A percentile compares a stretch with the other conserved stretches of the same genome.
phyloP scores from a whole-genome alignment of 2,329 filamentous ascomycete genomes.

The Penicillium sp. region DNA sequence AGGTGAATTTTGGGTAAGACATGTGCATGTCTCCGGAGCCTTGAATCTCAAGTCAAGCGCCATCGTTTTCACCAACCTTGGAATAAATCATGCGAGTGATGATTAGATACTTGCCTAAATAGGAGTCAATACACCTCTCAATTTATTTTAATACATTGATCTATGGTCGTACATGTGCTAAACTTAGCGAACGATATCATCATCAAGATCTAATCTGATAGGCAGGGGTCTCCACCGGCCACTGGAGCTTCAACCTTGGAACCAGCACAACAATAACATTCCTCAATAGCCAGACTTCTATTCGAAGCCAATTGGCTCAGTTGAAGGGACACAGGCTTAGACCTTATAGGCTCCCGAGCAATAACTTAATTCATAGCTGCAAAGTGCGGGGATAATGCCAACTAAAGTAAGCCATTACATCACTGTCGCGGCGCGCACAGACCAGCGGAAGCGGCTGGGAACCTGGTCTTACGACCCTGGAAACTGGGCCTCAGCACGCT shows the following conservation, averaged over 20 bases:
- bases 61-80: no score
- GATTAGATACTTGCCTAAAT: no score
- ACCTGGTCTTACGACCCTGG: conserved; percentile 16
- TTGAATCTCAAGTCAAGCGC: no score
- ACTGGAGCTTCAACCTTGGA: not conserved
- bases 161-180: not conserved
- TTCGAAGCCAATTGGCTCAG: not conserved
- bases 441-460: conserved; percentile 16
- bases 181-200: not conserved
- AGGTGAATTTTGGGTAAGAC: no score
- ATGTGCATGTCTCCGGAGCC: no score
- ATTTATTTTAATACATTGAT: not conserved
- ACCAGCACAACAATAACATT: not conserved
- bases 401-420: conserved; percentile 10
- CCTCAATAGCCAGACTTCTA: not conserved
- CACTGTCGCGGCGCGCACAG: conserved; percentile 16
- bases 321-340: not conserved
- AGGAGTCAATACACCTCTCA: no score
- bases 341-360: not conserved
- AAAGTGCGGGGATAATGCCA: not conserved
- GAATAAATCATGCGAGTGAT: no score
- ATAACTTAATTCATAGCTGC: not conserved
- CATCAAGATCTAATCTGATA: conserved; percentile 10
- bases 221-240: not conserved
- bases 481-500: not conserved